Percentiles rank a stretch among this genome's conserved stretches.
Evolutionary conservation across 495 filamentous ascomycete species (phyloP).

Genomic region (Mytilinidion resinicola): DNA sequence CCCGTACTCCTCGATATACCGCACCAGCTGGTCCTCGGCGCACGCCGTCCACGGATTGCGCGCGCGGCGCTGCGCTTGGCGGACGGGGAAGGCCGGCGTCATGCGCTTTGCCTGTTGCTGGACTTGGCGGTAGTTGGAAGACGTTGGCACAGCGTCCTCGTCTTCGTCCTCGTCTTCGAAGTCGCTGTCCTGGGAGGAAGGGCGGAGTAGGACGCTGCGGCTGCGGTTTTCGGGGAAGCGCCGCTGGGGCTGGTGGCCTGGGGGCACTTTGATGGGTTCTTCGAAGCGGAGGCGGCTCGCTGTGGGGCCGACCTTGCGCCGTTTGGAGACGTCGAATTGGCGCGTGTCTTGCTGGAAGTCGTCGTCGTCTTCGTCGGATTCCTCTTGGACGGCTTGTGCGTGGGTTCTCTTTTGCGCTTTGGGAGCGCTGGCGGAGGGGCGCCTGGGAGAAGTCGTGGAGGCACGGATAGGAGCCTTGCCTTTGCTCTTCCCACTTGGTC

Average conservation of each 20-base stretch:
- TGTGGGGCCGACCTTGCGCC: not conserved
- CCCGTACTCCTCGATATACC: constrained; percentile 44
- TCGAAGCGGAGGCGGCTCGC: constrained; percentile 10
- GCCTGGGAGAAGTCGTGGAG: too few species aligned
- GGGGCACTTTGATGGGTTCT: constrained; percentile 10
- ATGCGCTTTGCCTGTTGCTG: not conserved
- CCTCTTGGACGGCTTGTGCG: constrained; percentile 6
- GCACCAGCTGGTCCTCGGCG: constrained; percentile 45
- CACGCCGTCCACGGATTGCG: constrained; percentile 44
- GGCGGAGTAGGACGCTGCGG: not conserved
- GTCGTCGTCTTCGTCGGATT: constrained; percentile 20
- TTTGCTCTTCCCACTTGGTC: constrained; percentile 19
- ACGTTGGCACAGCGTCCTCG: constrained; percentile 1
- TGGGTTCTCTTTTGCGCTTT: constrained; percentile 16
- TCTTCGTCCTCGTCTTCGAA: constrained; percentile 5
- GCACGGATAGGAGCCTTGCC: too few species aligned
- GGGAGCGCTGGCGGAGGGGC: not conserved
- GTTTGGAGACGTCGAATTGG: not conserved
- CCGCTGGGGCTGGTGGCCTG: constrained; percentile 18
- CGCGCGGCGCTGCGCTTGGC: not conserved
- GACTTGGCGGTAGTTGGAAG: not conserved
- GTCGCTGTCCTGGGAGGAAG: constrained; percentile 7
- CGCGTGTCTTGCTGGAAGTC: constrained; percentile 9
- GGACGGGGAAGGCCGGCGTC: not conserved
- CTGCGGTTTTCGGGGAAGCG: not conserved